These are phyloP conservation scores for Mrakia gelida DNA, from an alignment of 768 basidiomycete genomes.

Conservation along the genomic window DNA sequence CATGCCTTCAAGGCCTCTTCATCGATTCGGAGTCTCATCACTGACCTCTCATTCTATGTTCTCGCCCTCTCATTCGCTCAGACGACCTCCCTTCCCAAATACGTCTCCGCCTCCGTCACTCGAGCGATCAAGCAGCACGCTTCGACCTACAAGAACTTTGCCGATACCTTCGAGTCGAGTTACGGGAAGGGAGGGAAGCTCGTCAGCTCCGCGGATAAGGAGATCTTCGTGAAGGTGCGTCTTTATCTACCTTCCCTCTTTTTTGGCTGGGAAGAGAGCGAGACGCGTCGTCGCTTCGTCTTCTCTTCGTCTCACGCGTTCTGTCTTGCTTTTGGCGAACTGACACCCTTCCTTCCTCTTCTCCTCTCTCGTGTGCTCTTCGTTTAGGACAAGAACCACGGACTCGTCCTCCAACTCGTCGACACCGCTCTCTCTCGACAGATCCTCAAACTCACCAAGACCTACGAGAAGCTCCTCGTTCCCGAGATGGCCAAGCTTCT, in stretches of 20 bases:
- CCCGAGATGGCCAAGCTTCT: constrained; percentile 60
- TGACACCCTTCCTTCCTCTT: not conserved
- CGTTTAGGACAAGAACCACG: constrained; percentile 64
- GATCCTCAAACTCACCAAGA: constrained; percentile 72
- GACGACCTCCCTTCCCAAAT: constrained; percentile 59
- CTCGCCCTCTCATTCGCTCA: not conserved
- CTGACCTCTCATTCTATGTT: not conserved
- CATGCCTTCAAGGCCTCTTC: not conserved
- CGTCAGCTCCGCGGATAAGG: constrained; percentile 57
- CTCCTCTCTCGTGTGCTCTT: too few species aligned
- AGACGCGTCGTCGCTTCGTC: not conserved
- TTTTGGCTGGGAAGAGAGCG: too few species aligned
- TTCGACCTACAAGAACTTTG: constrained; percentile 56
- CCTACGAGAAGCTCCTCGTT: constrained; percentile 73
- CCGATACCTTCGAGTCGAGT: constrained; percentile 56
- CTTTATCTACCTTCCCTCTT: too few species aligned
- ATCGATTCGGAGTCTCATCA: not conserved
- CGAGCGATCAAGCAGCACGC: constrained; percentile 62
- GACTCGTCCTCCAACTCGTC: constrained; percentile 63
- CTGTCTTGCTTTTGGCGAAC: not conserved
- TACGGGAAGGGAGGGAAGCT: constrained; percentile 31
- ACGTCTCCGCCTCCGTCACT: constrained; percentile 57
- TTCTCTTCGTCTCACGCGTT: not conserved
- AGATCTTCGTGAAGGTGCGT: constrained; percentile 55
- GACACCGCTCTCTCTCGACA: constrained; percentile 70